Percentiles rank a stretch among this genome's conserved stretches.
Evolutionary conservation across 2,329 filamentous ascomycete species (phyloP).

Genomic region (Curvularia sp.): DNA sequence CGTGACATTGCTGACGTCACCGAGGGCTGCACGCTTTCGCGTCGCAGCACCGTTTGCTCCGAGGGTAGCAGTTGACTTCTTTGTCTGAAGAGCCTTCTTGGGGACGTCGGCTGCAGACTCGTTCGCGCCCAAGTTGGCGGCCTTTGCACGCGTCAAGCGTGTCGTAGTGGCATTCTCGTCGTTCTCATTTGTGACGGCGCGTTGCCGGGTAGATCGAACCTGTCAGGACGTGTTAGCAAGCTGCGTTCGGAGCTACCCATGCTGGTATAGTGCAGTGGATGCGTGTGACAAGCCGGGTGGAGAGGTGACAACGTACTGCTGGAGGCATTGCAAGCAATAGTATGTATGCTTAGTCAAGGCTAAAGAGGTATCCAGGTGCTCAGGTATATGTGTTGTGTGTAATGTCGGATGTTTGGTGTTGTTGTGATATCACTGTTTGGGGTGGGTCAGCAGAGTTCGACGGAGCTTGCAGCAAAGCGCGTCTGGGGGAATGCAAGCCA

Average conservation of each 20-base stretch:
- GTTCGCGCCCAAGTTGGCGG: constrained; percentile 70
- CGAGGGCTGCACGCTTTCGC: constrained; percentile 83
- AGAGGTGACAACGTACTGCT: constrained; percentile 54
- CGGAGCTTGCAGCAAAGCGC: constrained; percentile 23
- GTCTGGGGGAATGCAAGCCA: constrained; percentile 28
- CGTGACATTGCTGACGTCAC: constrained; percentile 93
- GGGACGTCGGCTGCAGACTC: constrained; percentile 62
- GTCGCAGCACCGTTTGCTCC: constrained; percentile 52
- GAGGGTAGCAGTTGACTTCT: constrained; percentile 52
- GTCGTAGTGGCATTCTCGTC: constrained; percentile 83
- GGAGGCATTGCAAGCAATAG: constrained; percentile 61
- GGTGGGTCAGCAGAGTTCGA: constrained; percentile 36
- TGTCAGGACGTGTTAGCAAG: constrained; percentile 55
- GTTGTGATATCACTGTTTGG: constrained; percentile 49
- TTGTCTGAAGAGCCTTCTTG: constrained; percentile 57
- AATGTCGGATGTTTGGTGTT: constrained; percentile 40
- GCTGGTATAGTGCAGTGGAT: constrained; percentile 17
- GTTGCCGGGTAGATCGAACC: constrained; percentile 75
- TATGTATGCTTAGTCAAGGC: constrained; percentile 48
- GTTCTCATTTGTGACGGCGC: constrained; percentile 87
- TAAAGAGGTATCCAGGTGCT: constrained; percentile 36
- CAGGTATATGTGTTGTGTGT: constrained; percentile 34
- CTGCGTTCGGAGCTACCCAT: constrained; percentile 5
- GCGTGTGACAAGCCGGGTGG: constrained; percentile 17
- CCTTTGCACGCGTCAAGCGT: constrained; percentile 91